phyloP scores from a whole-genome alignment of 2,329 filamentous ascomycete genomes.

The Penicillium verrucosum region DNA sequence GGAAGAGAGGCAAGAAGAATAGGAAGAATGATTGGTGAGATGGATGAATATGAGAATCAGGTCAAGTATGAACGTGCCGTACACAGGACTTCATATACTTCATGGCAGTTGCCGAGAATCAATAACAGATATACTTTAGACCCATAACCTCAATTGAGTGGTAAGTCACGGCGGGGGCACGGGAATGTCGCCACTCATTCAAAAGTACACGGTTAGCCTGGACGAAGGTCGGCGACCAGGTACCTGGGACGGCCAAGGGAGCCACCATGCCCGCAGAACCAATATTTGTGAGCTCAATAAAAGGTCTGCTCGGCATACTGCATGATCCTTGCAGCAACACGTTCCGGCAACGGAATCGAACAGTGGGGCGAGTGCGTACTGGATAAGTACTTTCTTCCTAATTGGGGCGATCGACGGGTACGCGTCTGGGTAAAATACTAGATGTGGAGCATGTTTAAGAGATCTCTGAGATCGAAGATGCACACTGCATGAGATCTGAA shows the following conservation, averaged over 20 bases:
- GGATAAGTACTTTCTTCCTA: neutral
- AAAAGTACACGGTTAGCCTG: slow-evolving; percentile 19
- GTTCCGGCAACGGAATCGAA: slow-evolving; percentile 15
- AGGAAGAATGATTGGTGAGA: neutral
- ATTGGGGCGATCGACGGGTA: slow-evolving; percentile 1
- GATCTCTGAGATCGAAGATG: slow-evolving; percentile 21
- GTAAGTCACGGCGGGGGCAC: neutral
- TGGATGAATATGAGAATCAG: neutral
- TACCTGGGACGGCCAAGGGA: slow-evolving; percentile 16
- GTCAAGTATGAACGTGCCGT: slow-evolving; percentile 1
- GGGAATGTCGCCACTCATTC: slow-evolving; percentile 18
- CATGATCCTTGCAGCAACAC: slow-evolving; percentile 25
- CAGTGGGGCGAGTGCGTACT: slow-evolving; percentile 7
- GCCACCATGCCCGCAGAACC: slow-evolving; percentile 4
- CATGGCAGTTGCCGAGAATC: slow-evolving; percentile 7
- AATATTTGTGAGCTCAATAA: slow-evolving; percentile 14
- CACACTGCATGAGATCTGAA: slow-evolving; percentile 21
- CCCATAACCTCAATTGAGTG: slow-evolving; percentile 10
- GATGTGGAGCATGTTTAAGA: slow-evolving; percentile 2
- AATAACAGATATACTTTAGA: slow-evolving; percentile 4
- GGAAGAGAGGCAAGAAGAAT: neutral
- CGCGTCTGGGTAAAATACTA: neutral
- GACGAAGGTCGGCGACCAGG: slow-evolving; percentile 13
- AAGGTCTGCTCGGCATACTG: slow-evolving; percentile 6
- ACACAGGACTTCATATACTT: slow-evolving; percentile 23